Evolutionary conservation across 495 filamentous ascomycete genomes (phyloP).

Genomic region (Penicillium subrubescens): DNA sequence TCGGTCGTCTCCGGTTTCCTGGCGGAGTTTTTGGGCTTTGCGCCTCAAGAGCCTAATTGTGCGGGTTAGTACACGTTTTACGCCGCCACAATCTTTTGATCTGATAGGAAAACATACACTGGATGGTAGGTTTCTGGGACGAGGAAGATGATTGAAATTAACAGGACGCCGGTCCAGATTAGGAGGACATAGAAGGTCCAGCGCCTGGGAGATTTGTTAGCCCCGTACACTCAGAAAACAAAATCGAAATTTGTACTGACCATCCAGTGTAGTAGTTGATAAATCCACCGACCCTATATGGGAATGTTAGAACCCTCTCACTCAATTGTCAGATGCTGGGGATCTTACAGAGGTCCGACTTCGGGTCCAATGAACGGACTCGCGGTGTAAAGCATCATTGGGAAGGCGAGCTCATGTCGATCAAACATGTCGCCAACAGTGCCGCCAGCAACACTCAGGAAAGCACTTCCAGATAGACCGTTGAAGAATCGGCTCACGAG

Average conservation of each 20-base stretch:
- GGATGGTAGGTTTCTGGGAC: slow-evolving; percentile 93
- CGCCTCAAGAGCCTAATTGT: slow-evolving; percentile 66
- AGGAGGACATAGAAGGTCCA: slow-evolving; percentile 90
- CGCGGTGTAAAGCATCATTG: slow-evolving; percentile 82
- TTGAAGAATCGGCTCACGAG: slow-evolving; percentile 81
- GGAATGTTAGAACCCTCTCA: background rate
- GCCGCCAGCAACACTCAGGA: slow-evolving; percentile 86
- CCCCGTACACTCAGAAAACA: background rate
- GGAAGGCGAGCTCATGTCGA: slow-evolving; percentile 69
- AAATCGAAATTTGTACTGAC: slow-evolving; percentile 37
- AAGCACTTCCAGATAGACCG: slow-evolving; percentile 83
- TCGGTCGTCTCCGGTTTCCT: slow-evolving; percentile 73
- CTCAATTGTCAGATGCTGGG: slow-evolving; percentile 46
- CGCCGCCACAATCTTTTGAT: background rate
- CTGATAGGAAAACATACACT: slow-evolving; percentile 41
- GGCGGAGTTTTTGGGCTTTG: slow-evolving; percentile 72
- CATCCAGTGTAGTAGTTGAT: slow-evolving; percentile 78
- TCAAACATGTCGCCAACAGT: slow-evolving; percentile 89
- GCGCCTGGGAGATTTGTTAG: slow-evolving; percentile 46
- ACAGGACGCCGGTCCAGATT: slow-evolving; percentile 72
- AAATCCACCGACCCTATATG: slow-evolving; percentile 59
- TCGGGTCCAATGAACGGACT: slow-evolving; percentile 74
- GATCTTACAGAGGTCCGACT: slow-evolving; percentile 41
- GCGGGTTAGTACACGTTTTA: slow-evolving; percentile 5
- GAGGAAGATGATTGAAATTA: slow-evolving; percentile 65